A percentile compares a stretch with the other conserved stretches of the same genome.
These are phyloP conservation scores for Sporopachydermia cereana DNA, from an alignment of 1,139 yeast species.

Conservation along the genomic window DNA sequence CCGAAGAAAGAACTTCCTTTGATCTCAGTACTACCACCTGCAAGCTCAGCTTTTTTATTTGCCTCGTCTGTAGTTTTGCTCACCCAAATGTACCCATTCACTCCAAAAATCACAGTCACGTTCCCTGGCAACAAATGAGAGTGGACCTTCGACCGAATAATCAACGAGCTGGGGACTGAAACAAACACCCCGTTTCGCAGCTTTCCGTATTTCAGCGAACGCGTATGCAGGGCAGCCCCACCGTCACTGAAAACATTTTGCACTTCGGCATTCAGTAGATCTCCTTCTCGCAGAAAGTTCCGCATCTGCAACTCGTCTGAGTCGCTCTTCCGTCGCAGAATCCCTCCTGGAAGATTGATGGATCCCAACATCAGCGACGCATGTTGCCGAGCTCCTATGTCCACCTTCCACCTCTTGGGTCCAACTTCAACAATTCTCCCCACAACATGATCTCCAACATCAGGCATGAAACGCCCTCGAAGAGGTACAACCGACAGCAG, in stretches of 20 bases:
- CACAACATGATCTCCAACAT: constrained; percentile 91
- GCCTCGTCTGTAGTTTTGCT: constrained; percentile 48
- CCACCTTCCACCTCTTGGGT: constrained; percentile 91
- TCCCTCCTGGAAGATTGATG: constrained; percentile 95
- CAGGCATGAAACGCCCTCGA: constrained; percentile 81
- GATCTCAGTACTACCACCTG: constrained; percentile 27
- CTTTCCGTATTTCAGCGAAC: constrained; percentile 92
- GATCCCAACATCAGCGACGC: constrained; percentile 90
- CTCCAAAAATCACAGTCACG: constrained; percentile 82
- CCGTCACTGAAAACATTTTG: constrained; percentile 87
- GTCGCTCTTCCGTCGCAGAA: constrained; percentile 84
- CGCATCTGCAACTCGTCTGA: constrained; percentile 96
- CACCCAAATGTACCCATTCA: constrained; percentile 91
- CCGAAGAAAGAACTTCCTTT: constrained; percentile 46
- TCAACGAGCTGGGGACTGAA: constrained; percentile 68
- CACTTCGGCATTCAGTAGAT: constrained; percentile 88
- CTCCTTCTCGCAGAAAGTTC: constrained; percentile 91
- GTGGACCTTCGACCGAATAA: constrained; percentile 79
- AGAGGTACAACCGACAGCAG: constrained; percentile 78
- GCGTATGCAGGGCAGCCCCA: constrained; percentile 85
- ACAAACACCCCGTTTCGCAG: constrained; percentile 81
- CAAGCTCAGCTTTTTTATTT: constrained; percentile 22
- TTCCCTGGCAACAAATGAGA: constrained; percentile 82
- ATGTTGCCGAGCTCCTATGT: constrained; percentile 86
- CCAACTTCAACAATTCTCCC: constrained; percentile 95